These are phyloP conservation scores for Tulasnella sp. DNA, from an alignment of 768 basidiomycete genomes.

Conservation along the genomic window DNA sequence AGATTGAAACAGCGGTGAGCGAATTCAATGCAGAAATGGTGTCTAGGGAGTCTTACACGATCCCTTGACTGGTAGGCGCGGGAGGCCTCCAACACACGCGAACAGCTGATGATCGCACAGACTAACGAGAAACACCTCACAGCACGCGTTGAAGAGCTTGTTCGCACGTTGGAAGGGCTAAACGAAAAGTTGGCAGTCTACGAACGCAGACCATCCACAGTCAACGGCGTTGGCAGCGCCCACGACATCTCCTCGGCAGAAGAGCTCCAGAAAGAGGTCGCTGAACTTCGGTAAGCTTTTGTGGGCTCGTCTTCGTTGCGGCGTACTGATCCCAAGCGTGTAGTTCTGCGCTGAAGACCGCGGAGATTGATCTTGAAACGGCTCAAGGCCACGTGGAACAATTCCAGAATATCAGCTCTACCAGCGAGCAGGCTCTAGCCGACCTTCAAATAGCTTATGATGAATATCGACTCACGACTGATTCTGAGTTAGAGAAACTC, in stretches of 20 bases:
- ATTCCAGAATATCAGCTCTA: constrained; percentile 76
- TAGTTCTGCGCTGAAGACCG: constrained; percentile 64
- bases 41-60: background rate
- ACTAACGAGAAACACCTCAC: constrained; percentile 20
- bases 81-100: constrained; percentile 58
- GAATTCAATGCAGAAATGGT: background rate
- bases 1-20: constrained; percentile 60
- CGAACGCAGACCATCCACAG: constrained; percentile 45
- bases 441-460: constrained; percentile 63
- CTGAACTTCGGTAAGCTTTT: background rate
- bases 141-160: constrained; percentile 19
- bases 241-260: constrained; percentile 53
- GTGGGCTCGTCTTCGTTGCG: background rate
- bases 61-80: constrained; percentile 33
- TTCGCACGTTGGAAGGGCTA: constrained; percentile 55
- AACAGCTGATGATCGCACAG: constrained; percentile 29
- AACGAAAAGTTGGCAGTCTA: constrained; percentile 82
- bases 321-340: background rate
- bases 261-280: constrained; percentile 57
- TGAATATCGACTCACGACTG: constrained; percentile 64
- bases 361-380: constrained; percentile 62
- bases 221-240: constrained; percentile 27
- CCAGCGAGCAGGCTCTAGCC: constrained; percentile 65
- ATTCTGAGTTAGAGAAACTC: constrained; percentile 51
- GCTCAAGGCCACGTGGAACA: constrained; percentile 67